Percentiles rank a stretch among this genome's conserved stretches.
Evolutionary conservation across 257 asterid species (phyloP).

Genomic region (Lavandula angustifolia): DNA sequence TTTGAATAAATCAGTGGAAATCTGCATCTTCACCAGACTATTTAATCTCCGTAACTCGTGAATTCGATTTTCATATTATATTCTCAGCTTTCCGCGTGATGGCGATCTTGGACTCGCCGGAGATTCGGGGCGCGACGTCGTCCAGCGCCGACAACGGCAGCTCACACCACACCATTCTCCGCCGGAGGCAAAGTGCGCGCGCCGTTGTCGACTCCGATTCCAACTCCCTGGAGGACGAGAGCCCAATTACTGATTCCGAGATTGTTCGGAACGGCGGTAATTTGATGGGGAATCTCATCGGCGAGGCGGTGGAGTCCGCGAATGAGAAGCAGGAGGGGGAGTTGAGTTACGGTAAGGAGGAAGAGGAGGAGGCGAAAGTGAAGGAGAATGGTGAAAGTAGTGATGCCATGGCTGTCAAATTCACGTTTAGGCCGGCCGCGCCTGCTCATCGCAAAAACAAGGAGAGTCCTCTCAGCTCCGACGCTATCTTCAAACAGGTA

Average conservation of each 20-base stretch:
- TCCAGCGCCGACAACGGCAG: conserved; percentile 31
- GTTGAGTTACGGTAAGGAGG: conserved; percentile 33
- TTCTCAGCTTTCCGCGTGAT: conserved; percentile 25
- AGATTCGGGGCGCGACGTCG: conserved; percentile 39
- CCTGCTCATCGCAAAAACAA: conserved; percentile 86
- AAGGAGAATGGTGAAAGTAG: conserved; percentile 44
- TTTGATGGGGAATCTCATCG: conserved; percentile 33
- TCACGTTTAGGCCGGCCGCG: conserved; percentile 69
- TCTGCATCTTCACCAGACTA: conserved; percentile 10
- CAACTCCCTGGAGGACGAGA: conserved; percentile 37
- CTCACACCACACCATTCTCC: conserved; percentile 35
- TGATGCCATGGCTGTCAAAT: conserved; percentile 41
- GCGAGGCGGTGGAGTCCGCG: conserved; percentile 32
- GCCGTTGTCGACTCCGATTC: conserved; percentile 38
- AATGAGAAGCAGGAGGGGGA: conserved; percentile 34
- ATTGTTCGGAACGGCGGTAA: conserved; percentile 29
- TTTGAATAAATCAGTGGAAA: conserved; percentile 1
- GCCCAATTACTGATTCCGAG: conserved; percentile 30
- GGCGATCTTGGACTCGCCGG: conserved; percentile 65
- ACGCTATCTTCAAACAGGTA: conserved; percentile 92
- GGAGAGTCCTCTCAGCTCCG: conserved; percentile 97
- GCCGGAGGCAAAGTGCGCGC: conserved; percentile 46
- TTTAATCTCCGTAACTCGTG: conserved; percentile 5
- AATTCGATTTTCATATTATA: neutral
- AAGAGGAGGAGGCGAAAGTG: conserved; percentile 36